Base-by-base conservation (phyloP, 202 grass and related monocot species). In the Saccharum hybrid region DNA sequence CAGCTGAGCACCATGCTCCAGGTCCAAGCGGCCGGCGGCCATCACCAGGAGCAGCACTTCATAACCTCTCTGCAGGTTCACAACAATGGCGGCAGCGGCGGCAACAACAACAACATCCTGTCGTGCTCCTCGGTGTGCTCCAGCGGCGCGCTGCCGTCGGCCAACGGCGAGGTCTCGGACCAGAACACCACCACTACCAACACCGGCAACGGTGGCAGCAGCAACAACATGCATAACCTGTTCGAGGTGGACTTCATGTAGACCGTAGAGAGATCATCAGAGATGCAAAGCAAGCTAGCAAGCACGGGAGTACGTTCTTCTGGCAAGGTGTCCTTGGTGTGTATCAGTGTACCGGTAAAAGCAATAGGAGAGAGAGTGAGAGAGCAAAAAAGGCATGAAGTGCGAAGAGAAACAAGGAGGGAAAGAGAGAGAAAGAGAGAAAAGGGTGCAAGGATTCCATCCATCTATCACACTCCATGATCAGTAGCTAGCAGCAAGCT, bases 191-290 rank as follows among this genome's bases (percentile, higher is more conserved):
- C 9, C 49, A 51, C 38, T 8, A 23, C 9, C 51, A 3, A 7
- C 19, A 31, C 8, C 56, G 7, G 10, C 72, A 56, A 48, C 18
- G 51, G 51, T 54, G 49, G 49, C 6, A 19, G 16, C 51, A 19
- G 51, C 52, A n/a, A 0, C 51, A 41, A 8, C 63, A 81, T 90
- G 80, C 84, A 87, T 10, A 74, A 74, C 75, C 71, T 90, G 41
- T 87, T 90, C 81, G 84, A 90, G 80, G 84, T 90, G 41, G 88
- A 87, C 63, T 90, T 90, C 70, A 90, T 90, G 84, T 90, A 90
- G 79, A 9, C 16, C 16, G 63, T 49, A 49, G 23, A 83, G 71
- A 52, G 48, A 51, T 16, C 48, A 77, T 81, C 54, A 52, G 48
- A 52, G 81, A 34, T 60, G 28, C 18, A 49, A 51, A 62, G 78